These are phyloP conservation scores for Fraxinus angustifolia DNA, from an alignment of 305 asterid species.

Conservation along the genomic window DNA sequence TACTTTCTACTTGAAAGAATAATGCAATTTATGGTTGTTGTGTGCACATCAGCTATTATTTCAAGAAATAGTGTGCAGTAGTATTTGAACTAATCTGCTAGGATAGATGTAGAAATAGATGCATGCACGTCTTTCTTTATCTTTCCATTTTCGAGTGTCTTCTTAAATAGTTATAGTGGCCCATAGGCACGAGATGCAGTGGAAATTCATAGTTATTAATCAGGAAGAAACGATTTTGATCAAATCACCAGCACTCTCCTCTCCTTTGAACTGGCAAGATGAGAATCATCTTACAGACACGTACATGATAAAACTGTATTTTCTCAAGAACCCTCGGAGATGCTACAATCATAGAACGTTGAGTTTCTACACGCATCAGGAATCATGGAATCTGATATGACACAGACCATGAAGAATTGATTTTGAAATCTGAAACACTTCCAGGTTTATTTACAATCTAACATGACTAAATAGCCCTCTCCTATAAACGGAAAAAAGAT, in stretches of 20 bases:
- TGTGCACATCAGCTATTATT: not conserved
- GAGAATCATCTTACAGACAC: not conserved
- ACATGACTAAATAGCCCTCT: not conserved
- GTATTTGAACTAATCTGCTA: not conserved
- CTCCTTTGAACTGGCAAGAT: not conserved
- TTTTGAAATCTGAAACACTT: conserved; percentile 15
- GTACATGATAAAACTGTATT: not conserved
- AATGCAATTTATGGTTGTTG: conserved; percentile 4
- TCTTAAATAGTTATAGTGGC: not conserved
- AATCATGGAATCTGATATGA: not conserved
- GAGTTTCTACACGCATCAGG: not conserved
- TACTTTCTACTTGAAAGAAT: conserved; percentile 11
- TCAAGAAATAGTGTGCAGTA: not conserved
- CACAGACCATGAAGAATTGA: not conserved
- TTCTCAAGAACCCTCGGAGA: not conserved
- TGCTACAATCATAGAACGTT: not conserved
- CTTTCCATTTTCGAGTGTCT: not conserved
- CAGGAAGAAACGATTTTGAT: not conserved
- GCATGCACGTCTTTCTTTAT: not conserved
- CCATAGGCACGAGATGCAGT: not conserved
- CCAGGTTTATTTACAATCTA: conserved; percentile 20
- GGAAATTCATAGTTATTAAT: not conserved
- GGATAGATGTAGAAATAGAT: not conserved
- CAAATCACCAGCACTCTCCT: not conserved
- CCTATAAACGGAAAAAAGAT: conserved; percentile 9